Evolutionary conservation across 2,329 filamentous ascomycete genomes (phyloP).

Genomic region (Westerdykella ornata): DNA sequence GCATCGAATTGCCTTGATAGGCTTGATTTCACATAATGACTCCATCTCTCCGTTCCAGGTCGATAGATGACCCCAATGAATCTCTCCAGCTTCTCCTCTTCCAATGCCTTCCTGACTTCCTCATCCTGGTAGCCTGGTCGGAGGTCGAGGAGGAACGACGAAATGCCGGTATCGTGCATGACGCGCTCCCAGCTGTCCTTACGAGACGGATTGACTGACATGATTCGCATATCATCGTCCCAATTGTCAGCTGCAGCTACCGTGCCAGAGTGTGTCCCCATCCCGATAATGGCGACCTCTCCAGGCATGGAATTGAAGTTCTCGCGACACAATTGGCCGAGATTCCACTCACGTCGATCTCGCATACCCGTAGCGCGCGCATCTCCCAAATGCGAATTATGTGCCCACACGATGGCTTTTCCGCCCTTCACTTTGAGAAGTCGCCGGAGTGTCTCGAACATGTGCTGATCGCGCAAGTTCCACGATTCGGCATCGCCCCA

Average conservation of each 20-base stretch:
- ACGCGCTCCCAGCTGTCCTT: conserved; percentile 46
- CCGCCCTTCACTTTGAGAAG: conserved; percentile 39
- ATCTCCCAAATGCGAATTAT: conserved; percentile 50
- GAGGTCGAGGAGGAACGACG: conserved; percentile 45
- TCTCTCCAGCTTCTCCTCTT: conserved; percentile 41
- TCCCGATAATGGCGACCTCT: conserved; percentile 43
- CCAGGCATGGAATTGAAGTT: conserved; percentile 30
- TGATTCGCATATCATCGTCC: conserved; percentile 48
- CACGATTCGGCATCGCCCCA: conserved; percentile 45
- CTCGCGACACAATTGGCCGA: conserved; percentile 50
- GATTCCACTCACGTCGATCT: conserved; percentile 42
- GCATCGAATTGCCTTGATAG: conserved; percentile 47
- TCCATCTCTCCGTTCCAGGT: conserved; percentile 44
- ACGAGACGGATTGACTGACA: conserved; percentile 43
- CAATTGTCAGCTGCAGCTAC: conserved; percentile 48
- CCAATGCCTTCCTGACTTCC: conserved; percentile 34
- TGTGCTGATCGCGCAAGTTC: conserved; percentile 49
- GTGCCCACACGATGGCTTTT: conserved; percentile 50
- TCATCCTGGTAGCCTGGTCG: conserved; percentile 34
- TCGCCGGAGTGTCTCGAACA: conserved; percentile 46
- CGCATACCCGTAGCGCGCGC: conserved; percentile 48
- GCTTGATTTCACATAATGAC: conserved; percentile 45
- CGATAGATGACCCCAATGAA: conserved; percentile 51
- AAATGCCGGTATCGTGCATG: conserved; percentile 43
- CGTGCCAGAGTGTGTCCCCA: conserved; percentile 46